phyloP scores from a whole-genome alignment of 2,329 filamentous ascomycete species.

The Talaromyces verruculosus region DNA sequence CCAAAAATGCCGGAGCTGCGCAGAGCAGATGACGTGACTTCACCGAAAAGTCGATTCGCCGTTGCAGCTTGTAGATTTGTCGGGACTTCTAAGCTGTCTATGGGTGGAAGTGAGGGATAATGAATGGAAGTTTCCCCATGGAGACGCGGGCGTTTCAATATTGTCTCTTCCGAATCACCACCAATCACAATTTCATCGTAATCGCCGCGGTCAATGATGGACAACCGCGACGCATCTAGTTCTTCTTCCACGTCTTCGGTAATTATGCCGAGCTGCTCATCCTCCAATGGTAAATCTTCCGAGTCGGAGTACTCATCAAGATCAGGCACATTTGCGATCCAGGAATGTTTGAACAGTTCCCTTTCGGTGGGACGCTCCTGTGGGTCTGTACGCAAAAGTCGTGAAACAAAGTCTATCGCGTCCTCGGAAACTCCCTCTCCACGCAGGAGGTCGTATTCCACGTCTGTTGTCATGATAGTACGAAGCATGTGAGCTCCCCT shows the following conservation, averaged over 20 bases:
- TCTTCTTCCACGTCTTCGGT: constrained; percentile 43
- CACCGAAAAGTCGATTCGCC: constrained; percentile 58
- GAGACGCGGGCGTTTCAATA: constrained; percentile 39
- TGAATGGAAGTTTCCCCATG: constrained; percentile 33
- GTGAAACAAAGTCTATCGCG: constrained; percentile 70
- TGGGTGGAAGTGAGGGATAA: constrained; percentile 46
- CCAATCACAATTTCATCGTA: constrained; percentile 29
- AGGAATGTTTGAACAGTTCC: constrained; percentile 69
- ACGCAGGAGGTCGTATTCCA: constrained; percentile 66
- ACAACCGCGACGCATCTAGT: constrained; percentile 62
- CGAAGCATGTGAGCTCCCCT: constrained; percentile 74
- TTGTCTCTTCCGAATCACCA: constrained; percentile 26
- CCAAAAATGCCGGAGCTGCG: constrained; percentile 53
- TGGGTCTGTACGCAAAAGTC: constrained; percentile 82
- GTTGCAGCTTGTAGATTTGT: constrained; percentile 28
- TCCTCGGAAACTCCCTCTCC: constrained; percentile 59
- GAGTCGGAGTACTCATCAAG: constrained; percentile 65
- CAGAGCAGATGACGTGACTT: constrained; percentile 58
- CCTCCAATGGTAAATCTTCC: constrained; percentile 54
- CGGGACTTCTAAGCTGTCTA: constrained; percentile 35
- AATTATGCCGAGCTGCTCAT: constrained; percentile 37
- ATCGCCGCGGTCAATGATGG: constrained; percentile 54
- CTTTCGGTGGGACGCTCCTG: constrained; percentile 70
- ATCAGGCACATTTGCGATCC: constrained; percentile 62
- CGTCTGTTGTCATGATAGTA: constrained; percentile 76